Conservation (phyloP, 495 filamentous ascomycete genomes). For the Thermothielavioides terrestris region DNA sequence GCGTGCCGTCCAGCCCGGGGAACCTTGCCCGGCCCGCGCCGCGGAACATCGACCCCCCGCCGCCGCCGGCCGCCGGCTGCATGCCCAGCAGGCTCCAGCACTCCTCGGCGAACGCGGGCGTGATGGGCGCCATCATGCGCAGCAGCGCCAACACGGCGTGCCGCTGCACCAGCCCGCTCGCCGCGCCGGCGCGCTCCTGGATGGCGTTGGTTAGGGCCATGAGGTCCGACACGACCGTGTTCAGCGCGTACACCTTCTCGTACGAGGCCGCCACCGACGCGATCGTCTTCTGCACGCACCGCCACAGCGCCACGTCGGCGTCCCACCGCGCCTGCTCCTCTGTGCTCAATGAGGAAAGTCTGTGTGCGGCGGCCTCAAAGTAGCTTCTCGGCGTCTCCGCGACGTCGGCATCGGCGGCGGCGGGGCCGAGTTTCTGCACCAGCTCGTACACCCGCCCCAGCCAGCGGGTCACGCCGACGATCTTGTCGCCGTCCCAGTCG, state of each 20-base stretch:
- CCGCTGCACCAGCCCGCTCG: slow-evolving; percentile 18
- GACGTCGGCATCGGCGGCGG: not conserved
- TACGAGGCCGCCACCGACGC: slow-evolving; percentile 59
- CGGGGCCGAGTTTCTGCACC: slow-evolving; percentile 31
- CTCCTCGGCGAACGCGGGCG: slow-evolving; percentile 70
- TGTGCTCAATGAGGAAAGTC: slow-evolving; percentile 10
- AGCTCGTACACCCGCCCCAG: slow-evolving; percentile 56
- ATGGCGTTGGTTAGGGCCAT: slow-evolving; percentile 70
- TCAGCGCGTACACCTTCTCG: slow-evolving; percentile 60
- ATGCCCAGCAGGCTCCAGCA: slow-evolving; percentile 56
- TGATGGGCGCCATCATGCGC: slow-evolving; percentile 65
- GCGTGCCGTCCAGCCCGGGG: slow-evolving; percentile 45
- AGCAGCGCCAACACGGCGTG: slow-evolving; percentile 45
- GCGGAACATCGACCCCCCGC: slow-evolving; percentile 38
- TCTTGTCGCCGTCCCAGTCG: slow-evolving; percentile 81
- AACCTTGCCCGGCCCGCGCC: slow-evolving; percentile 30
- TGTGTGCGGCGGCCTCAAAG: slow-evolving; percentile 19
- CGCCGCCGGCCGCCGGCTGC: not conserved
- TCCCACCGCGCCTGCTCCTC: slow-evolving; percentile 27
- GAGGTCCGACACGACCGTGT: slow-evolving; percentile 73
- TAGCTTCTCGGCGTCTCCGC: slow-evolving; percentile 16
- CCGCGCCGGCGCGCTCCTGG: slow-evolving; percentile 14
- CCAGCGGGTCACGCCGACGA: slow-evolving; percentile 75
- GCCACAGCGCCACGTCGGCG: slow-evolving; percentile 50
- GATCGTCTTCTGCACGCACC: slow-evolving; percentile 58